Evolutionary conservation across 352 stramenopile genomes (phyloP), one percentile per base, ranked within the genome.

Genomic region (Pythium sukuiense): DNA sequence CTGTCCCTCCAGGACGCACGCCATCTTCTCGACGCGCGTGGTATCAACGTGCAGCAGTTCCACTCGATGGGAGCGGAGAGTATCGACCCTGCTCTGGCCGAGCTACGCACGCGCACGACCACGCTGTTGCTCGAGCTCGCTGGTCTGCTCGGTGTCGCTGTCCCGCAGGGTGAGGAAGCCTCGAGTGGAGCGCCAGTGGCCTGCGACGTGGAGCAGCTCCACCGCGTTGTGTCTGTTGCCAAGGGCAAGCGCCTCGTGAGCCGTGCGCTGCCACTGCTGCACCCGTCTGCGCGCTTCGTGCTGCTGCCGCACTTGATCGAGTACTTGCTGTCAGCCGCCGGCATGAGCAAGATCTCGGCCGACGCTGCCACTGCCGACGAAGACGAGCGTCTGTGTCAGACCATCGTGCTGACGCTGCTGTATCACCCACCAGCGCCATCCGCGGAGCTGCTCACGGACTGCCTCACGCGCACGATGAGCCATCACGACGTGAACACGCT

Each of bases 41-140:
- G 85, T 24, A 85, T 95, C 35, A 93, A 94, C 52, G 87, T 94
- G 29, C 85, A 93, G 70, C 81, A 93, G 55, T 95, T 95, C 65
- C 87, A 95, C 63, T 87, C 84, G 32, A 83, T 95, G 76, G 76
- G 87, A 65, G 73, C 77, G 12, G 45, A 73, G 33, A 76, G 87
- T 48, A 92, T 95, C 64, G 87, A 93, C 50, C 80, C 83, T 1
- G 76, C 85, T 35, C 78, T 95, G 2, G 73, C 81, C 1, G 75
- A 89, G 53, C 62, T 95, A 55, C 87, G 87, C 35, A 72, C 70
- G 16, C 78, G 80, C 27, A 95, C 87, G 12, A 91, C 85, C 4
- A 76, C 71, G 45, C 48, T 95, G 55, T 67, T 95, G 45, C 63
- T 93, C 0, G 85, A 94, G 64, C 65, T 95, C 3, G 85, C 85